These are phyloP conservation scores for Pichia sp. DNA, from an alignment of 1,139 yeast genomes.

Conservation along the genomic window DNA sequence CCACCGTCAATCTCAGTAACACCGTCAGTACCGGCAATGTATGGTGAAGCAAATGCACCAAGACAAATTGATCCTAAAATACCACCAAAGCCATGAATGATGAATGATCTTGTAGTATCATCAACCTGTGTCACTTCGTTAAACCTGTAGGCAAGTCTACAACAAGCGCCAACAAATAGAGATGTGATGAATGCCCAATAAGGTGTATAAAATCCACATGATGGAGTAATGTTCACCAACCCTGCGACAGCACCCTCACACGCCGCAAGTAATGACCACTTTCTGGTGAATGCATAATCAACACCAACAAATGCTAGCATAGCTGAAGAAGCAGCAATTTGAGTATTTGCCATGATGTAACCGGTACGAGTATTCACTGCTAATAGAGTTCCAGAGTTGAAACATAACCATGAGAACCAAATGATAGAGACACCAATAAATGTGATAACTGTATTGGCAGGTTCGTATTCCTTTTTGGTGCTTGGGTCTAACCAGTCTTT, in stretches of 20 bases:
- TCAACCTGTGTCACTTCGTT: constrained; percentile 40
- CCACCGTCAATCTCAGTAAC: constrained; percentile 40
- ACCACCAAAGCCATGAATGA: constrained; percentile 45
- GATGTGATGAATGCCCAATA: constrained; percentile 43
- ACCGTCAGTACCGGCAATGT: constrained; percentile 41
- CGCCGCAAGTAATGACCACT: constrained; percentile 39
- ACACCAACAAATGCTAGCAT: constrained; percentile 31
- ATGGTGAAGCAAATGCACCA: constrained; percentile 41
- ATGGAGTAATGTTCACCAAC: constrained; percentile 44
- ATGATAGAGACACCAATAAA: constrained; percentile 42
- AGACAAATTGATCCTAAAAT: constrained; percentile 36
- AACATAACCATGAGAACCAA: constrained; percentile 48
- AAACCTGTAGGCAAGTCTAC: constrained; percentile 33
- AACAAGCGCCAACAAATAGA: constrained; percentile 34
- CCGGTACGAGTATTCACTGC: constrained; percentile 40
- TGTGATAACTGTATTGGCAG: constrained; percentile 36
- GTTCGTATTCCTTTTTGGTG: constrained; percentile 27
- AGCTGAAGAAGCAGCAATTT: constrained; percentile 40
- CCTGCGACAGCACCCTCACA: constrained; percentile 46
- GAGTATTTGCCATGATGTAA: constrained; percentile 42
- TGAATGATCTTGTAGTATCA: constrained; percentile 41
- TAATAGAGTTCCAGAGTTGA: constrained; percentile 43
- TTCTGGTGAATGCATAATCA: constrained; percentile 33
- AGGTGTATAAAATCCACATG: constrained; percentile 44
- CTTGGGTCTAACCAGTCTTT: constrained; percentile 31